phyloP scores from a whole-genome alignment of 352 stramenopile species.

The Pythium aquatile region DNA sequence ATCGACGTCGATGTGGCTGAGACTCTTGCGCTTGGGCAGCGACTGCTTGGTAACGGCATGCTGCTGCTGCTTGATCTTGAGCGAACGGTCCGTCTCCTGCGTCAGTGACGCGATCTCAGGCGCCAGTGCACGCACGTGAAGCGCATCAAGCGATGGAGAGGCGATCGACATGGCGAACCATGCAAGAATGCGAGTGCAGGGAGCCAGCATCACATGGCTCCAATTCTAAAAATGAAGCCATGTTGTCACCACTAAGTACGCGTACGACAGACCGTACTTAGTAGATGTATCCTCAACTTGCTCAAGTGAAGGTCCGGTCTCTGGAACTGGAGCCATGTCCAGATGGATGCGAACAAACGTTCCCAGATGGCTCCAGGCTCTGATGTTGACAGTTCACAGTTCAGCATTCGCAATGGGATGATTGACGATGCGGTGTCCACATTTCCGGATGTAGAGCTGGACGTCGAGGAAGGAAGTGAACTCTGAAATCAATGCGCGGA shows the following conservation, averaged over 20 bases:
- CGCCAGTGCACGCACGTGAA: slow-evolving; percentile 19
- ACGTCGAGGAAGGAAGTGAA: too few species aligned
- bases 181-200: too few species aligned
- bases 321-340: slow-evolving; percentile 12
- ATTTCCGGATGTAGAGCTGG: not conserved
- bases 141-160: slow-evolving; percentile 13
- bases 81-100: not conserved
- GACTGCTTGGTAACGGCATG: not conserved
- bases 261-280: not conserved
- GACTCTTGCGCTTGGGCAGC: not conserved
- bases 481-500: too few species aligned
- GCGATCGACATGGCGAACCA: not conserved
- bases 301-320: not conserved
- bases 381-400: not conserved
- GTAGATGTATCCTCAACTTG: not conserved
- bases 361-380: not conserved
- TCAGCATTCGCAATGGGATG: not conserved
- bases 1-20: not conserved
- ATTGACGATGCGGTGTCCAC: not conserved
- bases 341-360: not conserved
- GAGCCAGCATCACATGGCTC: not conserved
- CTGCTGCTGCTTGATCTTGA: slow-evolving; percentile 9
- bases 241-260: slow-evolving; percentile 7
- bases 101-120: slow-evolving; percentile 3
- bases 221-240: slow-evolving; percentile 2